Evolutionary conservation across 305 asterid genomes (phyloP).

Genomic region (Solanum hybrid): DNA sequence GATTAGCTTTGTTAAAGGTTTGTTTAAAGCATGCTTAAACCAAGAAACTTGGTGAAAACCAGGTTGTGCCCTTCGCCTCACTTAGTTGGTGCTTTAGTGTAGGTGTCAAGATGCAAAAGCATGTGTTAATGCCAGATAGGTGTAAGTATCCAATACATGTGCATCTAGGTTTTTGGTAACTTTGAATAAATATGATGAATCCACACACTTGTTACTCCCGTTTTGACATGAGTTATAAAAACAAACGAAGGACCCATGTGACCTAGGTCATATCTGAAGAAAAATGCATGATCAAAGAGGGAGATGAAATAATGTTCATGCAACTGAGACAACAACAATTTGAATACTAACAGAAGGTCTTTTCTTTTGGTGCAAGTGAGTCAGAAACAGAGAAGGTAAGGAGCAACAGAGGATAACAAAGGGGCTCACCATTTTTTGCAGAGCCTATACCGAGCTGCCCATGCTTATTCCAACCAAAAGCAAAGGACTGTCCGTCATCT

Average conservation of each 20-base stretch:
- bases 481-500: slow-evolving; percentile 60
- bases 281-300: not conserved
- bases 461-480: slow-evolving; percentile 94
- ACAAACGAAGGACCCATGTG: not conserved
- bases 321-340: not conserved
- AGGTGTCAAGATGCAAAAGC: not conserved
- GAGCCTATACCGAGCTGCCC: slow-evolving; percentile 93
- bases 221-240: not conserved
- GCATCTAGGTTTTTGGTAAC: not conserved
- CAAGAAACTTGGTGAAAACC: not conserved
- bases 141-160: not conserved
- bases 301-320: not conserved
- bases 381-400: not conserved
- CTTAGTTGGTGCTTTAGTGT: not conserved
- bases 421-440: slow-evolving; percentile 53
- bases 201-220: not conserved
- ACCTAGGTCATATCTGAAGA: not conserved
- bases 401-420: not conserved
- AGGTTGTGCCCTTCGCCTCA: not conserved
- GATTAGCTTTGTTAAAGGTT: not conserved
- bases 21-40: not conserved
- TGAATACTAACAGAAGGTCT: not conserved
- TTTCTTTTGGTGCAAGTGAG: not conserved
- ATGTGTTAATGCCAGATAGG: not conserved
- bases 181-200: not conserved